Evolutionary conservation across 2,329 filamentous ascomycete species (phyloP).

Genomic region (Drechslera avenae): DNA sequence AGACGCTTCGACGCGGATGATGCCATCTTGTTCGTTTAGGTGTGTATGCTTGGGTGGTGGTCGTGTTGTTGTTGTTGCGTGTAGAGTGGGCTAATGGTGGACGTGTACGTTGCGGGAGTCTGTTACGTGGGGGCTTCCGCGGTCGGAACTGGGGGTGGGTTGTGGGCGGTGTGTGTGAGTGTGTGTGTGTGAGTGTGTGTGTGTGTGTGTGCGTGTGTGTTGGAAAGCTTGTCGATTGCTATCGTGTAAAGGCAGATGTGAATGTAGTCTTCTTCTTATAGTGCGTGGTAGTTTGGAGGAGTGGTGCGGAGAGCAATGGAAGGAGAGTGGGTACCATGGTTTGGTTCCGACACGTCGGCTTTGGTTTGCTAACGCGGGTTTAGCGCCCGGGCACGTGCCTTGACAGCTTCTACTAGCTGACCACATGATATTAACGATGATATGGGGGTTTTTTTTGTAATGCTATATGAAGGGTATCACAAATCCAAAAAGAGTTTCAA

Average conservation of each 20-base stretch:
- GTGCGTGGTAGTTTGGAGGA: background rate
- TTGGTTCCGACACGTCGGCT: constrained; percentile 20
- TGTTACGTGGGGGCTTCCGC: no score
- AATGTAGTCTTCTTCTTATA: background rate
- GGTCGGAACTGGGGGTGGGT: no score
- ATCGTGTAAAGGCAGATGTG: background rate
- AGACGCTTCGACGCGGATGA: constrained; percentile 73
- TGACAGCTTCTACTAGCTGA: background rate
- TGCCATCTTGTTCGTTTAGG: constrained; percentile 46
- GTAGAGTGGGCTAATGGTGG: background rate
- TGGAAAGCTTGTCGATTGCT: no score
- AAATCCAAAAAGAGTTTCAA: no score
- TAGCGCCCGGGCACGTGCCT: constrained; percentile 14
- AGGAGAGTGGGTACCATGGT: background rate
- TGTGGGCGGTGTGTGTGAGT: no score
- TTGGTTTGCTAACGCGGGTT: constrained; percentile 12
- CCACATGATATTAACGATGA: no score
- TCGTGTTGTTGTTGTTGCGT: background rate
- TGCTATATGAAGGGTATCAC: no score
- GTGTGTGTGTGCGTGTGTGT: no score
- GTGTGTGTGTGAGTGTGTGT: no score
- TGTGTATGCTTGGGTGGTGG: background rate
- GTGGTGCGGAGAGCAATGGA: background rate
- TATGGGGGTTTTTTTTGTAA: no score
- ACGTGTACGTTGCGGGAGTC: background rate